These are phyloP conservation scores for Tylopilus rubrobrunneus DNA, from an alignment of 768 basidiomycete genomes.

Conservation along the genomic window DNA sequence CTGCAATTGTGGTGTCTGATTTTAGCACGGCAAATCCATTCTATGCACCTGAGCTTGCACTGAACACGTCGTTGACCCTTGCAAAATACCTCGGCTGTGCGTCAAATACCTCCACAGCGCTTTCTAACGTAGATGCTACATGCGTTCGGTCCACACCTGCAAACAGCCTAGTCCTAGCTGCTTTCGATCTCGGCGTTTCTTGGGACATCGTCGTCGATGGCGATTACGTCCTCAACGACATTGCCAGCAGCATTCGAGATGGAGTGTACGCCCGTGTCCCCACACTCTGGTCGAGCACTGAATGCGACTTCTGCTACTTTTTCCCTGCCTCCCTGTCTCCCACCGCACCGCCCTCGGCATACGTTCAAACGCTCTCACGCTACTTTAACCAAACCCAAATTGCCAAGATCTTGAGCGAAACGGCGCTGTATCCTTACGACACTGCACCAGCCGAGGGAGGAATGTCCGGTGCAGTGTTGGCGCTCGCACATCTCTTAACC, in stretches of 20 bases:
- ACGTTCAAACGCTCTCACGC: neutral
- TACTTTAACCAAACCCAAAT: conserved; percentile 11
- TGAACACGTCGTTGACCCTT: conserved; percentile 13
- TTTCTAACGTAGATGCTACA: neutral
- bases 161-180: conserved; percentile 1
- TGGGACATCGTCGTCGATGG: conserved; percentile 17
- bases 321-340: conserved; percentile 14
- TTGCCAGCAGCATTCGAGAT: conserved; percentile 10
- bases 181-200: conserved; percentile 3
- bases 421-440: conserved; percentile 15
- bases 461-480: conserved; percentile 13
- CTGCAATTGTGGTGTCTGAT: conserved; percentile 17
- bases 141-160: conserved; percentile 12
- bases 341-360: conserved; percentile 8
- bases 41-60: conserved; percentile 9
- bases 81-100: conserved; percentile 17
- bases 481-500: conserved; percentile 11
- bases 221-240: conserved; percentile 15
- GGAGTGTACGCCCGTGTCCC: conserved; percentile 14
- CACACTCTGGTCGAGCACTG: conserved; percentile 13
- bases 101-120: conserved; percentile 6
- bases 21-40: conserved; percentile 13
- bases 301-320: conserved; percentile 21
- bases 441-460: conserved; percentile 3
- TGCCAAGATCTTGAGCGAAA: conserved; percentile 8